Evolutionary conservation across 2,329 filamentous ascomycete genomes (phyloP).

Genomic region (Ampelomyces quisqualis): DNA sequence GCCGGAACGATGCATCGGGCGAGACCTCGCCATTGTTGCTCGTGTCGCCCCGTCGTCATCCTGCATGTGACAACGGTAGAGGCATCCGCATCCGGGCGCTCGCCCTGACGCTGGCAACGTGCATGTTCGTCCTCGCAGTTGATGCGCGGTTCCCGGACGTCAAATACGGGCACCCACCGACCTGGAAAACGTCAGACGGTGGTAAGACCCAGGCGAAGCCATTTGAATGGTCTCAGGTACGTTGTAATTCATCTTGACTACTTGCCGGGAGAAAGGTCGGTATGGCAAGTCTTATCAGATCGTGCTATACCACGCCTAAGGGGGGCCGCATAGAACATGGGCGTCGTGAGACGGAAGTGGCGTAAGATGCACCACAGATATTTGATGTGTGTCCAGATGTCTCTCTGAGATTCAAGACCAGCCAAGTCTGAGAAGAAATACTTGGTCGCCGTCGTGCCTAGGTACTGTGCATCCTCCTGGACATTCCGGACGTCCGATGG

Average conservation of each 20-base stretch:
- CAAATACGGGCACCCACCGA: conserved; percentile 10
- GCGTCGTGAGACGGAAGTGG: background rate
- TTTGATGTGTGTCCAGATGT: too few species aligned
- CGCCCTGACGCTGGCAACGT: conserved; percentile 18
- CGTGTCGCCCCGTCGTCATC: conserved; percentile 9
- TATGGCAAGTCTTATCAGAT: background rate
- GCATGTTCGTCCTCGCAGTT: conserved; percentile 20
- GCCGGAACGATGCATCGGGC: conserved; percentile 13
- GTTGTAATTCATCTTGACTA: conserved; percentile 3
- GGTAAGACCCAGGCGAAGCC: conserved; percentile 6
- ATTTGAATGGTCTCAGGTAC: conserved; percentile 29
- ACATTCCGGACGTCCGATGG: too few species aligned
- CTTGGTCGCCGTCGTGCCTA: too few species aligned
- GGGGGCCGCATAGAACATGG: background rate
- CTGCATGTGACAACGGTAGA: background rate
- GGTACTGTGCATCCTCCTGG: too few species aligned
- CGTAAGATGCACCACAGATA: too few species aligned
- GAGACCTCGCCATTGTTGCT: conserved; percentile 10
- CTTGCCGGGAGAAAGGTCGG: too few species aligned
- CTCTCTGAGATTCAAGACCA: too few species aligned
- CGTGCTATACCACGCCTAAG: background rate
- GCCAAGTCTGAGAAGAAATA: too few species aligned
- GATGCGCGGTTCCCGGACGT: conserved; percentile 20
- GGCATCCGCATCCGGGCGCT: conserved; percentile 13
- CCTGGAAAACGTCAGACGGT: conserved; percentile 4